These are phyloP conservation scores for Kockovaella imperatae DNA, from an alignment of 768 basidiomycete genomes.

Conservation along the genomic window DNA sequence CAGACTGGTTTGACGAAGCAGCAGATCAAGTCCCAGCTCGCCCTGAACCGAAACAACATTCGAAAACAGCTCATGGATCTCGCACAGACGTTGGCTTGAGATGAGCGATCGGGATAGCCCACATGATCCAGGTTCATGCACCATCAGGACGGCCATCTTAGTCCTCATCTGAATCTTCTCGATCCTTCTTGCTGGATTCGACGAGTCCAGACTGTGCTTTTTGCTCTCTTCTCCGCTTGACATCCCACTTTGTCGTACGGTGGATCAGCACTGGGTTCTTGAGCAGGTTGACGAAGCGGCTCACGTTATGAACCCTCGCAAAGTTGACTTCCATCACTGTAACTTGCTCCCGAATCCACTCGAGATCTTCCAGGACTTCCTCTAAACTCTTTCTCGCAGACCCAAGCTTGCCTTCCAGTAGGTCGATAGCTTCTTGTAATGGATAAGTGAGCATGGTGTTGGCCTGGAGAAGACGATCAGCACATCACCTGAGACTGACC, in stretches of 20 bases:
- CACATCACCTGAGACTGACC: background rate
- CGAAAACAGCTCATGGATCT: slow-evolving; percentile 19
- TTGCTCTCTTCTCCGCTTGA: no score
- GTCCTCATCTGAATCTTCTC: no score
- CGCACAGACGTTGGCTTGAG: slow-evolving; percentile 9
- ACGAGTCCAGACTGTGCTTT: no score
- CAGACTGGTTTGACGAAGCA: slow-evolving; percentile 24
- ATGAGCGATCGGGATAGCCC: no score
- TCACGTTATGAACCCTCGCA: slow-evolving; percentile 77
- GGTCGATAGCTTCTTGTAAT: slow-evolving; percentile 62
- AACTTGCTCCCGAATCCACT: slow-evolving; percentile 86
- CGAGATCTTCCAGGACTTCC: slow-evolving; percentile 75
- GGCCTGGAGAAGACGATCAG: slow-evolving; percentile 53
- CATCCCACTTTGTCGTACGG: no score
- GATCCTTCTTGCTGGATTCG: no score
- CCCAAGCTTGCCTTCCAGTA: slow-evolving; percentile 66
- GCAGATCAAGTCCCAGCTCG: slow-evolving; percentile 24
- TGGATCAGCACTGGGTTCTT: no score
- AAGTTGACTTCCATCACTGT: slow-evolving; percentile 96
- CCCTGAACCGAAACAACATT: slow-evolving; percentile 19
- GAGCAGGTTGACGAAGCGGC: no score
- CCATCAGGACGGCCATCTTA: no score
- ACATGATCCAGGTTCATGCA: no score
- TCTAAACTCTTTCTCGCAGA: slow-evolving; percentile 60
- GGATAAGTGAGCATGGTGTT: slow-evolving; percentile 97